These are phyloP conservation scores for Diplodia scrobiculata DNA, from an alignment of 2,329 filamentous ascomycete genomes.

Conservation along the genomic window DNA sequence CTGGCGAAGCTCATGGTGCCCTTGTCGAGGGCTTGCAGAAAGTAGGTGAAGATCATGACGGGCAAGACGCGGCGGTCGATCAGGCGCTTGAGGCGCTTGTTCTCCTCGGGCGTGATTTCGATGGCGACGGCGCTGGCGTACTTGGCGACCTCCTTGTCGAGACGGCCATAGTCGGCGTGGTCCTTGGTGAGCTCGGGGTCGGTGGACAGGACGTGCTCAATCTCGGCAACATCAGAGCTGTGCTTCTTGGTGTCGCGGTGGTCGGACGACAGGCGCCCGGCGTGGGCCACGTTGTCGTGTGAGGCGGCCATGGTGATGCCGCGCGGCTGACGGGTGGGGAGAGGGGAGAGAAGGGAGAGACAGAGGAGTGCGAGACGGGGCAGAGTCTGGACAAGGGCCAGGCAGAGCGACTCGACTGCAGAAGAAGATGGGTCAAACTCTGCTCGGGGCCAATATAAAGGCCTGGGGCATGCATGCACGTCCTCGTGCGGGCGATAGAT, in stretches of 20 bases:
- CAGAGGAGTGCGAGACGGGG: not conserved
- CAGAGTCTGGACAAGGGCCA: not conserved
- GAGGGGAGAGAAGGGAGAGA: not conserved
- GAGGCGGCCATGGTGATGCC: constrained; percentile 14
- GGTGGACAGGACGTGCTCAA: constrained; percentile 54
- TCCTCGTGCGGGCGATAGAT: constrained; percentile 7
- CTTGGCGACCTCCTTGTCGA: constrained; percentile 71
- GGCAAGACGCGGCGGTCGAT: constrained; percentile 58
- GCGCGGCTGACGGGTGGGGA: not conserved
- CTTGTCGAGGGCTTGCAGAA: constrained; percentile 65
- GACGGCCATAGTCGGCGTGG: constrained; percentile 59
- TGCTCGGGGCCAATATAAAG: constrained; percentile 22
- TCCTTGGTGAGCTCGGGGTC: constrained; percentile 52
- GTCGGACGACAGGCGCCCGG: not conserved
- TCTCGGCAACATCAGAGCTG: constrained; percentile 46
- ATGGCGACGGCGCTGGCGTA: constrained; percentile 63
- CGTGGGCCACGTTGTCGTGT: not conserved
- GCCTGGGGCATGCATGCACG: not conserved
- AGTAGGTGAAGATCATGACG: constrained; percentile 63
- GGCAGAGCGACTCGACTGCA: constrained; percentile 8
- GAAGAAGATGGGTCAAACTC: not conserved
- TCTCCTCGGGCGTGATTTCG: constrained; percentile 62
- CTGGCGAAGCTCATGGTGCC: constrained; percentile 63
- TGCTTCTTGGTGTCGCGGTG: constrained; percentile 36
- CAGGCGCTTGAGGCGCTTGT: constrained; percentile 56